Evolutionary conservation across 352 stramenopile genomes (phyloP), one percentile per base, ranked within the genome.

Genomic region (Aphanomyces cochlioides): DNA sequence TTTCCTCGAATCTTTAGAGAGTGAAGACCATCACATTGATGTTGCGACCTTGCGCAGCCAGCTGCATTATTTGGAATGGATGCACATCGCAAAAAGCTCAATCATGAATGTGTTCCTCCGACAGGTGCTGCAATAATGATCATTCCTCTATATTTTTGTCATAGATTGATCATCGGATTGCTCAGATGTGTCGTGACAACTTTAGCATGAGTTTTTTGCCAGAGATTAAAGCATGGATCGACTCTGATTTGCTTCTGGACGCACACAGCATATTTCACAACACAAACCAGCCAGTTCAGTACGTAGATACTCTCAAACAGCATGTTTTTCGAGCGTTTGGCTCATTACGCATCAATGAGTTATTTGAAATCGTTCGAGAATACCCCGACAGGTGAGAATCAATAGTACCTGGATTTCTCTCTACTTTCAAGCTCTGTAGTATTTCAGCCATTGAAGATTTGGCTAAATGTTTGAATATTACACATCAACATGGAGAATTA

Each of bases 341-440:
- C 5, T 79, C 67, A 21, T 81, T 88, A 47, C 85, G 96, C n/a
- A 96, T 97, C 60, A 77, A 79, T 36, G 90, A 99, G 78, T 73
- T 99, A 10, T 99, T 99, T 79, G 93, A 98, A 60, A 96, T 99
- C 39, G 96, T 98, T 64, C 93, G 95, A 10, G 96, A 98, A 60
- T 99, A 96, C 77, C 96, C 97, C 0, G 96, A 99, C 74, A 98
- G 89, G 68, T 84, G 36, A 12, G 8, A 3, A 54, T n/a, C 13
- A 10, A 45, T 21, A 17, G 34, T 38, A 4, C 45, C 17, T 13
- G 6, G 56, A 19, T 73, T 6, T 34, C 7, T 53, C 40, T 36
- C 17, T 12, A 50, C 17, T 38, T 39, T 4, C 36, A 17, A 40
- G 66, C 15, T n/a, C 12, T 64, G 53, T 41, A 90, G 84, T 57